Conservation (phyloP, 768 basidiomycete genomes). For the Tremella yokohamensis region DNA sequence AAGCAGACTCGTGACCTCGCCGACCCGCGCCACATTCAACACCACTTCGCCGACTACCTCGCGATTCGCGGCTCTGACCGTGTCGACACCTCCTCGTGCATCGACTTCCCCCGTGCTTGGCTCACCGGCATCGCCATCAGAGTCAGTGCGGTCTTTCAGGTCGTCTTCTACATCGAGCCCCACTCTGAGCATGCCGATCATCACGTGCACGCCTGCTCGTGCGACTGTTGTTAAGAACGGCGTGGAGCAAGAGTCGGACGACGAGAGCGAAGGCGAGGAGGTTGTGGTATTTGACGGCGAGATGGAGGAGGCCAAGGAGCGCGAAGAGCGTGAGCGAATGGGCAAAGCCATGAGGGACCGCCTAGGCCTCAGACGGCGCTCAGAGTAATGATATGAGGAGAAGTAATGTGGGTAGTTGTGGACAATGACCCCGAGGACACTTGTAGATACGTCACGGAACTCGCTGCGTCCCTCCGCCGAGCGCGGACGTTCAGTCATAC, state of each 20-base stretch:
- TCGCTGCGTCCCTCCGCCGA: not conserved
- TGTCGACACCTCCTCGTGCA: constrained; percentile 17
- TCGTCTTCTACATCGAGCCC: constrained; percentile 30
- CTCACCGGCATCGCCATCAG: constrained; percentile 18
- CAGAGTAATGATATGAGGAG: constrained; percentile 9
- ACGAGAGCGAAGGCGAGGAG: constrained; percentile 26
- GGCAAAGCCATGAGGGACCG: constrained; percentile 34
- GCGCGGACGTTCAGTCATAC: too few species aligned
- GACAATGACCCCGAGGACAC: not conserved
- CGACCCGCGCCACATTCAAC: constrained; percentile 3
- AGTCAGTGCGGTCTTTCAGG: constrained; percentile 20
- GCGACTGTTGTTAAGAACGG: constrained; percentile 18
- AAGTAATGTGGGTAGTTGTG: constrained; percentile 5
- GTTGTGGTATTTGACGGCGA: constrained; percentile 33
- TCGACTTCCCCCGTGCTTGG: constrained; percentile 9
- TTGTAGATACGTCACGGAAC: not conserved
- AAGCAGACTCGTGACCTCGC: not conserved
- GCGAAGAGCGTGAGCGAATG: constrained; percentile 31
- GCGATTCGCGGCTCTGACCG: constrained; percentile 12
- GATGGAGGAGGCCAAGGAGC: constrained; percentile 17
- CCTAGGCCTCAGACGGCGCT: constrained; percentile 17
- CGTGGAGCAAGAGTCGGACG: constrained; percentile 33
- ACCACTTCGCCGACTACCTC: constrained; percentile 19
- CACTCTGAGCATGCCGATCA: constrained; percentile 34
- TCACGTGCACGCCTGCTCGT: constrained; percentile 44